phyloP scores from a whole-genome alignment of 2,329 filamentous ascomycete species.

The Nothophoma quercina region DNA sequence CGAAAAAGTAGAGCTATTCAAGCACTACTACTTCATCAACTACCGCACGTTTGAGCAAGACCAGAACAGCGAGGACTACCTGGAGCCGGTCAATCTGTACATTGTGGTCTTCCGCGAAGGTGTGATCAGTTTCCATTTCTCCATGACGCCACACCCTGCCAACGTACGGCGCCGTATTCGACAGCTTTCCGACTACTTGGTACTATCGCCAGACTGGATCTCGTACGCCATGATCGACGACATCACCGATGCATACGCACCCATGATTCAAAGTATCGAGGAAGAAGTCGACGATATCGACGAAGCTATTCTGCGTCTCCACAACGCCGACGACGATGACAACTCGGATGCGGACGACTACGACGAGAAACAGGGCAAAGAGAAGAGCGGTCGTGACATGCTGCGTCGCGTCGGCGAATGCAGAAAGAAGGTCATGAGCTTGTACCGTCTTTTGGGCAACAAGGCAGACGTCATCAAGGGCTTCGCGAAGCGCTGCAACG shows the following conservation, averaged over 20 bases:
- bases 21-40: constrained; percentile 98
- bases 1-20: constrained; percentile 97
- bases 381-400: constrained; percentile 74
- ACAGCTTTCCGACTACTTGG: constrained; percentile 91
- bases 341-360: constrained; percentile 41
- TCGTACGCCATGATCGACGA: constrained; percentile 98
- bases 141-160: constrained; percentile 92
- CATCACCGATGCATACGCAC: constrained; percentile 95
- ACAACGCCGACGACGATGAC: constrained; percentile 65
- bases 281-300: constrained; percentile 98
- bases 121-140: constrained; percentile 95
- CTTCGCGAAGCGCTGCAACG: constrained; percentile 97
- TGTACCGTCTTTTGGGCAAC: constrained; percentile 91
- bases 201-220: constrained; percentile 95
- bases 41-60: constrained; percentile 98
- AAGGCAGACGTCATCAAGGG: constrained; percentile 99
- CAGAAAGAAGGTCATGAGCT: constrained; percentile 94
- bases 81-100: constrained; percentile 97
- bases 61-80: constrained; percentile 82
- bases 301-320: constrained; percentile 84
- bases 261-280: constrained; percentile 90
- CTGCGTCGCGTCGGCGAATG: constrained; percentile 90
- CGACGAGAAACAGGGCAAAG: constrained; percentile 48
- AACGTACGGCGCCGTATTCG: constrained; percentile 94
- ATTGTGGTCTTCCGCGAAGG: constrained; percentile 96